Evolutionary conservation across 768 basidiomycete species (phyloP), one percentile per base, ranked within the genome.

Genomic region (Termitomyces bulborhizus): DNA sequence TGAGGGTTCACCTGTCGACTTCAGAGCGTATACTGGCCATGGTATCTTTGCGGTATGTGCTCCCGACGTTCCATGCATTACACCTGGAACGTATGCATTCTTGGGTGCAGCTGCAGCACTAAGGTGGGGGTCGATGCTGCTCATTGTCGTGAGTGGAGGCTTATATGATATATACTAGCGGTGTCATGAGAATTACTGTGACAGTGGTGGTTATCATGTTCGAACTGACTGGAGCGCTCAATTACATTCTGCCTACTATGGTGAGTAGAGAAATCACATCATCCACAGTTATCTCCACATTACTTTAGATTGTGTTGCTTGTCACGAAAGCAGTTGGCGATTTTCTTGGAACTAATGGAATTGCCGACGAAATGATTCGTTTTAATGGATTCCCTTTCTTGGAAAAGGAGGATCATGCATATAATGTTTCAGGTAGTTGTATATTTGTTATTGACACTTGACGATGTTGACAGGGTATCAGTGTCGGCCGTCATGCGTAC

Each of bases 131-230:
- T 37, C 26, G 8, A 31, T 2, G 21, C 16, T 34, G 9, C 26
- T 31, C 31, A 26, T 24, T 13, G 32, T 16, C 24, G 13, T 27
- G 8, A 36, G 12, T 46, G 36, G 32, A 13, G 11, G 18, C 42
- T 49, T 29, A n/a, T 18, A 36, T 27, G 12, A 50, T 15, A 5
- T 37, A 40, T 52, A 45, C 34, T 64, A 96, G 97, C 53, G 96
- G 97, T 34, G 85, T 98, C 51, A 99, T 98, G 82, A 82, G 95
- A 62, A 90, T 98, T 55, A 99, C 97, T 0, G 93, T 98, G 27
- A 93, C 95, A 0, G 94, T 99, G 5, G 97, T 98, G 7, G 97
- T 98, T 36, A 95, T 99, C 70, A 98, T 99, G 94, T 98, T 98
- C 68, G 96, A 98, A 65, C 78, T 99, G 18, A 99, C 97, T 3